phyloP scores from a whole-genome alignment of 495 filamentous ascomycete species.

The Stereocaulon alpinum region DNA sequence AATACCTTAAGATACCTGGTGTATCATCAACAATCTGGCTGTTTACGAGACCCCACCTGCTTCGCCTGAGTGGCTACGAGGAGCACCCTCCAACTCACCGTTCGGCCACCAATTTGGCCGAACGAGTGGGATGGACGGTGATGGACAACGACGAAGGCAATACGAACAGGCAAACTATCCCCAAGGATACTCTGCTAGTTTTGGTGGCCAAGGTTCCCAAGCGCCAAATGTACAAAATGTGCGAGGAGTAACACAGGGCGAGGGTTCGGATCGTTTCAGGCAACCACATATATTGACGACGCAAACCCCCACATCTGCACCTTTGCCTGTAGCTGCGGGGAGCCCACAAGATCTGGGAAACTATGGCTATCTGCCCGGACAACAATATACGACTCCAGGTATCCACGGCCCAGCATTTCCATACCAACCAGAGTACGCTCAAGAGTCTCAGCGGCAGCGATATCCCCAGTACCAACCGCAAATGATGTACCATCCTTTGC shows the following conservation, averaged over 20 bases:
- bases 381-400: slow-evolving; percentile 30
- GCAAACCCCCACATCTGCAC: slow-evolving; percentile 10
- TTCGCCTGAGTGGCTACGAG: slow-evolving; percentile 49
- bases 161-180: slow-evolving; percentile 47
- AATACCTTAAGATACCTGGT: background rate
- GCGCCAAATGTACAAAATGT: slow-evolving; percentile 6
- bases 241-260: slow-evolving; percentile 3
- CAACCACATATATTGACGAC: slow-evolving; percentile 14
- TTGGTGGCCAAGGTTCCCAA: slow-evolving; percentile 6
- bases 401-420: slow-evolving; percentile 36
- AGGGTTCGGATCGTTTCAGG: slow-evolving; percentile 15
- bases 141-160: slow-evolving; percentile 55
- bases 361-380: slow-evolving; percentile 37
- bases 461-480: slow-evolving; percentile 48
- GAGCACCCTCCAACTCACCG: slow-evolving; percentile 33
- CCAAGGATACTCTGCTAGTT: slow-evolving; percentile 16
- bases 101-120: slow-evolving; percentile 34
- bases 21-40: slow-evolving; percentile 44
- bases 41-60: slow-evolving; percentile 47
- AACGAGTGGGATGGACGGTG: slow-evolving; percentile 60
- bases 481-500: slow-evolving; percentile 73
- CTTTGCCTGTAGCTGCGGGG: slow-evolving; percentile 4
- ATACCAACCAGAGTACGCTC: slow-evolving; percentile 35
- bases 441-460: slow-evolving; percentile 29
- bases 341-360: slow-evolving; percentile 24